Conservation (phyloP, 1,284 basidiomycete species). For the Phellinidium pouzarii region DNA sequence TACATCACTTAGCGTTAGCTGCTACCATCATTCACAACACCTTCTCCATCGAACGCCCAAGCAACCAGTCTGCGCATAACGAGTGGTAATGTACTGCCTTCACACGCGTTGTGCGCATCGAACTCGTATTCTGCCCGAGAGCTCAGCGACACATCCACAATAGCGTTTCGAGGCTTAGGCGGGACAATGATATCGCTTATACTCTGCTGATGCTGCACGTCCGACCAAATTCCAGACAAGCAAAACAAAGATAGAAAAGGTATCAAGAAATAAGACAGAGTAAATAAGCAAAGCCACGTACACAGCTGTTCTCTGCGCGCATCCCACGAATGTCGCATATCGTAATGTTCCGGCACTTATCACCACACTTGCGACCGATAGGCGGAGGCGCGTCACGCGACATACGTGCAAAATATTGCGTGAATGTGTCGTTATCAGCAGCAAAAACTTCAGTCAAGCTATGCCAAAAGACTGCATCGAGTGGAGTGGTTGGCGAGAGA, state of each 20-base stretch:
- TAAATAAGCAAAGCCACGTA: too few relatives aligned
- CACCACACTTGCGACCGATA: conserved; percentile 29
- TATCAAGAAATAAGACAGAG: too few relatives aligned
- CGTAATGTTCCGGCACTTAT: conserved; percentile 36
- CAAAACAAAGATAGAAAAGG: too few relatives aligned
- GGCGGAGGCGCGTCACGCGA: conserved; percentile 31
- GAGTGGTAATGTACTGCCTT: conserved; percentile 13
- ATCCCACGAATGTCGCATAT: conserved; percentile 45
- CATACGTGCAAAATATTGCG: conserved; percentile 37
- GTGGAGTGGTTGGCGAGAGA: conserved; percentile 22
- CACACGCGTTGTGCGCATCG: conserved; percentile 12
- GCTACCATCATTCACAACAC: neutral
- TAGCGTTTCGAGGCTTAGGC: neutral
- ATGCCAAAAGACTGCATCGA: conserved; percentile 54
- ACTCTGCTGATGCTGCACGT: conserved; percentile 6
- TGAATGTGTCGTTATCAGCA: conserved; percentile 41
- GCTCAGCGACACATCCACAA: neutral
- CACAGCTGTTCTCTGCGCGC: conserved; percentile 44
- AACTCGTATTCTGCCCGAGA: neutral
- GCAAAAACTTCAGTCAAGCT: conserved; percentile 49
- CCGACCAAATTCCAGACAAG: neutral
- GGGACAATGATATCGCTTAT: conserved; percentile 13
- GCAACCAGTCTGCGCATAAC: conserved; percentile 14
- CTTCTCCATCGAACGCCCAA: neutral
- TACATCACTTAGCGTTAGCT: neutral